Evolutionary conservation across 2,329 filamentous ascomycete genomes (phyloP).

Genomic region (Lizonia empirigonia): DNA sequence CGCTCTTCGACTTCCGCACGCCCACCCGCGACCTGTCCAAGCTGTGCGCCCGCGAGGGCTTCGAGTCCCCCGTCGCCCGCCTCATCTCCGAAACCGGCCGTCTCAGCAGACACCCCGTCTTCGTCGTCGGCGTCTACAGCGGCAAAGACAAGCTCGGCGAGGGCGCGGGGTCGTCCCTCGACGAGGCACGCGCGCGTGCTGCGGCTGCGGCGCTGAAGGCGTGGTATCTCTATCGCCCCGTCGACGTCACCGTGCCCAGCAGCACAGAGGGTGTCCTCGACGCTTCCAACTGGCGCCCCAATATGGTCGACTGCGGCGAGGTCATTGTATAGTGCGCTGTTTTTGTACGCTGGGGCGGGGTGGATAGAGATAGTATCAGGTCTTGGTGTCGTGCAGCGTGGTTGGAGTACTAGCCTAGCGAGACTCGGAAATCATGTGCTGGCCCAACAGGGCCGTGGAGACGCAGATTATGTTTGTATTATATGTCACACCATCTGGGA

Average conservation of each 20-base stretch:
- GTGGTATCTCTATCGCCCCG: slow-evolving; percentile 95
- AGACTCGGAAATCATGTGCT: no score
- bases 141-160: slow-evolving; percentile 91
- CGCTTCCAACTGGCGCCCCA: slow-evolving; percentile 57
- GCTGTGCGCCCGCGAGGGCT: slow-evolving; percentile 86
- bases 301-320: slow-evolving; percentile 63
- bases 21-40: slow-evolving; percentile 83
- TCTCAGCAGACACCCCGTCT: slow-evolving; percentile 82
- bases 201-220: slow-evolving; percentile 85
- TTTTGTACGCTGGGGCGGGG: no score
- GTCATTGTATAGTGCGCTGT: slow-evolving; percentile 57
- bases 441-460: no score
- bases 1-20: slow-evolving; percentile 81
- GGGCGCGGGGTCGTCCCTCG: slow-evolving; percentile 77
- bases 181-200: slow-evolving; percentile 78
- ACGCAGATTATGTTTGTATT: no score
- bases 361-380: no score
- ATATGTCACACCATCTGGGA: no score
- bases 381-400: no score
- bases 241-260: slow-evolving; percentile 58
- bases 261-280: slow-evolving; percentile 50
- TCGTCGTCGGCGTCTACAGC: slow-evolving; percentile 91
- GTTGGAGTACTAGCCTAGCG: no score
- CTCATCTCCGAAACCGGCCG: slow-evolving; percentile 91
- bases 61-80: slow-evolving; percentile 83